Evolutionary conservation across 345 rosid species (phyloP), one percentile per base, ranked within the genome.

Genomic region (Chamaenerion angustifolium): DNA sequence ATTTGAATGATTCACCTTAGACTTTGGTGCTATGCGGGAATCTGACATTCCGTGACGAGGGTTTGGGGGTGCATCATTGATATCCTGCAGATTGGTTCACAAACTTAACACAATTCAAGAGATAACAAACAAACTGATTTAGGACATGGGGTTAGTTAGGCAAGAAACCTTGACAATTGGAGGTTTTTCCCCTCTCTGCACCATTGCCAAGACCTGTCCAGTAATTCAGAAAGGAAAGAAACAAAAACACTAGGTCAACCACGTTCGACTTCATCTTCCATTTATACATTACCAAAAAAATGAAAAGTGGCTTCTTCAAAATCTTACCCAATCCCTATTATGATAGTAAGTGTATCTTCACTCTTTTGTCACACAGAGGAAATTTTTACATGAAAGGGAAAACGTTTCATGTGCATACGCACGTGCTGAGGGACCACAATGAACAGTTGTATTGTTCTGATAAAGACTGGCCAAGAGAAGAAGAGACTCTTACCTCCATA

Each of bases 151-250:
- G 46, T 62, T 45, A 12, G 1, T 13, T 54, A 7, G 25, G 47
- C 40, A 49, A 63, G 43, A 56, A 66, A 88, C 99, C 76, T 79
- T 84, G 69, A 88, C 73, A 66, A 82, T 93, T 6, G 95, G 68
- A 65, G 96, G 99, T 68, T 68, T 81, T 81, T 88, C 96, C 65
- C 96, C 96, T 71, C 96, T 79, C 62, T 76, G 95, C 54, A 93
- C 69, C 99, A 93, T 88, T 49, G 72, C 76, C 94, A 88, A 79
- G 56, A 85, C 85, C 96, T 93, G 78, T 72, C 70, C 50, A 4
- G 50, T 17, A 44, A 60, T 23, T 48, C 16, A 40, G 18, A 46
- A 45, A 47, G 9, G 14, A 37, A 56, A 12, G 42, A 8, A 12
- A 13, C 37, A 31, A 5, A 31, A 31, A 31, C 37, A 31, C 37